Evolutionary conservation across 73 alveolate genomes (phyloP), one percentile per base, ranked within the genome.

Genomic region (Breviolum minutum): DNA sequence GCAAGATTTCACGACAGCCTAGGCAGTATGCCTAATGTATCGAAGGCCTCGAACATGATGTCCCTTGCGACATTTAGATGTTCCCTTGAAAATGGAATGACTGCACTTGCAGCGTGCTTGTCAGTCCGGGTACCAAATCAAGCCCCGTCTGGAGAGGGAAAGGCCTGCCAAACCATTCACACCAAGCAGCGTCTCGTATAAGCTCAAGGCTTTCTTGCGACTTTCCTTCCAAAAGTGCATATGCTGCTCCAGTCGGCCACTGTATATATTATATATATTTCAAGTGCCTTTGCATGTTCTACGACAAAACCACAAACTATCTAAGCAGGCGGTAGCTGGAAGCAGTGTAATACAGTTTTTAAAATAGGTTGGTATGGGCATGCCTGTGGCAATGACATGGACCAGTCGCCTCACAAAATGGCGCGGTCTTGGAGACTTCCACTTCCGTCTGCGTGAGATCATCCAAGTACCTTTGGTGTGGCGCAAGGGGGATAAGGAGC

Each of bases 391-490:
- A 40, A 40, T 40, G 54, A 40, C 54, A 40, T 40, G 83, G 29
- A 73, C 87, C 87, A 40, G 26, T 40, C 54, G 76, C 98, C 98
- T 92, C 98, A 66, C 98, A 92, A 64, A 92, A 92, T 12, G 98
- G 98, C 22, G 89, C 86, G 48, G 84, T 63, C 91, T 92, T 92
- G 98, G 89, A 40, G 81, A 92, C 98, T 68, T 92, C 98, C 0
- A 74, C 90, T 40, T 73, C 98, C 66, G 14, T 74, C 61, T 92
- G 82, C 7, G 98, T 64, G 91, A 92, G 20, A 64, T 92, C 98
- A 54, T 92, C 98, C 98, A 92, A 54, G 48, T 74, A 76, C 98
- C 98, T 92, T 48, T 40, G 54, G 54, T 40, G 54, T 40, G 20
- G 26, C 80, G 4, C 27, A 20, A 74, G 5, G 54, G 54, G 54